phyloP scores from a whole-genome alignment of 495 filamentous ascomycete species.

The Cercophora sp. region DNA sequence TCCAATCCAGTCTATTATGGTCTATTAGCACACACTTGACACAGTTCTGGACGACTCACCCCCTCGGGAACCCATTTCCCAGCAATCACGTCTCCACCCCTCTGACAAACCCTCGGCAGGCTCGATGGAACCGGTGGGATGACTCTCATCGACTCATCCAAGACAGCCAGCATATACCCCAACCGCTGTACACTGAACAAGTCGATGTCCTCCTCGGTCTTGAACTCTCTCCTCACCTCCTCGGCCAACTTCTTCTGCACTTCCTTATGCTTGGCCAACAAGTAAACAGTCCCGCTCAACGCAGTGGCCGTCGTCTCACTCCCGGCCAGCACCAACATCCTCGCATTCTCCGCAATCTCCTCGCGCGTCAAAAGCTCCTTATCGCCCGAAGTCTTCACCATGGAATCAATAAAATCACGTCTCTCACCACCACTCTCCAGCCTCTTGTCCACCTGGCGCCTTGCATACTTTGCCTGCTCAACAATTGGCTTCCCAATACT shows the following conservation, averaged over 20 bases:
- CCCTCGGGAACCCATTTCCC: slow-evolving; percentile 39
- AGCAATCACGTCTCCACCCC: slow-evolving; percentile 43
- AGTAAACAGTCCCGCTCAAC: slow-evolving; percentile 44
- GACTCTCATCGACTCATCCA: slow-evolving; percentile 52
- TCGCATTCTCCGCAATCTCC: not conserved
- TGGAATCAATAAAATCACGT: not conserved
- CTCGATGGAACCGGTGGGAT: slow-evolving; percentile 46
- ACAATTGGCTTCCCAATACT: not conserved
- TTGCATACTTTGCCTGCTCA: not conserved
- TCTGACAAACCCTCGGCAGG: slow-evolving; percentile 37
- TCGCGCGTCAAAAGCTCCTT: not conserved
- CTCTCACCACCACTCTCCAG: not conserved
- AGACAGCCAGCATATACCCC: slow-evolving; percentile 47
- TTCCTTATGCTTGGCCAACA: slow-evolving; percentile 40
- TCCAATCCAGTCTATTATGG: slow-evolving; percentile 44
- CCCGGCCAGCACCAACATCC: slow-evolving; percentile 14
- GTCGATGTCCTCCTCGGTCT: slow-evolving; percentile 39
- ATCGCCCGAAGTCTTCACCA: not conserved
- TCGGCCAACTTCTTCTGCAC: slow-evolving; percentile 33
- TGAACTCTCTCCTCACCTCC: slow-evolving; percentile 49
- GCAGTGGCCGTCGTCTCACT: slow-evolving; percentile 56
- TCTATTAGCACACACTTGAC: not conserved
- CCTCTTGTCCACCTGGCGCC: not conserved
- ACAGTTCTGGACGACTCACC: slow-evolving; percentile 28
- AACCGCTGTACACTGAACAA: slow-evolving; percentile 30